Percentiles rank a stretch among this genome's conserved stretches.
phyloP scores from a whole-genome alignment of 2,329 filamentous ascomycete genomes.

The Chaetomiaceae sp. region DNA sequence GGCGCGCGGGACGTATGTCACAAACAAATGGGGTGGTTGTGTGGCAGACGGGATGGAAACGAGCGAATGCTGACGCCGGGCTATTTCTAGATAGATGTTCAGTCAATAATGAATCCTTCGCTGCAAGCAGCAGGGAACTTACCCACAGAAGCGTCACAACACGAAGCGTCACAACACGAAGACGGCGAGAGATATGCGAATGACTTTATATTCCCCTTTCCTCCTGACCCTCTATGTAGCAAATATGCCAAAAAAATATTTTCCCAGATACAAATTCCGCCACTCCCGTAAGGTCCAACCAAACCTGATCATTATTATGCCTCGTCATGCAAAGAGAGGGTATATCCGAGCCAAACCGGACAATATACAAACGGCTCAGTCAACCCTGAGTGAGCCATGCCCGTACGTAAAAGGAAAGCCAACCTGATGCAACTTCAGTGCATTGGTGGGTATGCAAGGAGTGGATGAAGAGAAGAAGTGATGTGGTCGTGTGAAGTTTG shows the following conservation, averaged over 20 bases:
- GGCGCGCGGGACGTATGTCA: too few relatives aligned
- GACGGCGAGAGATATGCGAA: too few relatives aligned
- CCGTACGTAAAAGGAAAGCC: background rate
- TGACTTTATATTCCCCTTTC: background rate
- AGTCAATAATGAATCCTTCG: too few relatives aligned
- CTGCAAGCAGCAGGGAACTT: too few relatives aligned
- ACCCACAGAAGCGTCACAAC: too few relatives aligned
- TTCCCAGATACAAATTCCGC: background rate
- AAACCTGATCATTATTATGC: background rate
- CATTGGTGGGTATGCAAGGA: background rate
- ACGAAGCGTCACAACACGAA: too few relatives aligned
- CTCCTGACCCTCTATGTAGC: background rate
- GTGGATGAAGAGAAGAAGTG: background rate
- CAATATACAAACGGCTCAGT: background rate
- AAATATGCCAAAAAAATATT: background rate
- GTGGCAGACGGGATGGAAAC: too few relatives aligned
- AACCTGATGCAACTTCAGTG: too few relatives aligned
- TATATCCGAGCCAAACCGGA: slow-evolving; percentile 7
- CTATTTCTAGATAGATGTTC: too few relatives aligned
- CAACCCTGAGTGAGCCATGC: too few relatives aligned
- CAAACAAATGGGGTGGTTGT: too few relatives aligned
- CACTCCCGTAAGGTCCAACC: background rate
- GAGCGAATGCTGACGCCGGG: too few relatives aligned
- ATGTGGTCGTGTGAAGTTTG: background rate
- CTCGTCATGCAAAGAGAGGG: background rate